These are phyloP conservation scores for Berberis thunbergii DNA, from an alignment of 164 flowering plant genomes.

Conservation along the genomic window DNA sequence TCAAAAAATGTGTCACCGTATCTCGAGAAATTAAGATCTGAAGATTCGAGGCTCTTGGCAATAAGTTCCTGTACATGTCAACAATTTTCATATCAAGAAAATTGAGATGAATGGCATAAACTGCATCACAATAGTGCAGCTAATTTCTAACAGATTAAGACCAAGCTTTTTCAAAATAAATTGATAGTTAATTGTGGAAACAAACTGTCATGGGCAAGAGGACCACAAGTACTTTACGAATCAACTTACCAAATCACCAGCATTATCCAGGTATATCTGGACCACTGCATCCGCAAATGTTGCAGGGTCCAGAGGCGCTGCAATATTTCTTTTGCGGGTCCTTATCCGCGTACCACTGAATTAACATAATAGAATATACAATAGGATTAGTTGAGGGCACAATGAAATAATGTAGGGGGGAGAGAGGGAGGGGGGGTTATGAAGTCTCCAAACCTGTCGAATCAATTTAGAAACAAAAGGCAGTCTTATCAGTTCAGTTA, in stretches of 20 bases:
- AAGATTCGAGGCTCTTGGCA: slow-evolving; percentile 75
- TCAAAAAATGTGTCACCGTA: slow-evolving; percentile 98
- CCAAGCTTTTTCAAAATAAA: too few species aligned
- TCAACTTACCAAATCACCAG: slow-evolving; percentile 88
- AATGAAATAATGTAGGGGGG: background rate
- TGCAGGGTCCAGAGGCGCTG: slow-evolving; percentile 99
- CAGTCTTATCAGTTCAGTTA: too few species aligned
- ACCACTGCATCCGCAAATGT: slow-evolving; percentile 99
- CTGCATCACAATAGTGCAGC: too few species aligned
- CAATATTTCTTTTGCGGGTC: slow-evolving; percentile 99
- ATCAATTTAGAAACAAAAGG: too few species aligned
- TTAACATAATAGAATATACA: slow-evolving; percentile 3
- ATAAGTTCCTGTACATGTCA: slow-evolving; percentile 60
- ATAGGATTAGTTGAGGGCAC: background rate
- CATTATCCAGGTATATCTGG: slow-evolving; percentile 99
- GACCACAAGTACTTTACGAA: background rate
- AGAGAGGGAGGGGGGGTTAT: background rate
- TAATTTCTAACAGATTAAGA: too few species aligned
- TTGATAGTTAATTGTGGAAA: too few species aligned
- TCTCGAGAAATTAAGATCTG: slow-evolving; percentile 91
- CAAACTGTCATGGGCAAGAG: too few species aligned
- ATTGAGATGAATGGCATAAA: too few species aligned
- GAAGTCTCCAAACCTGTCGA: too few species aligned
- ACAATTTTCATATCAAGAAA: too few species aligned
- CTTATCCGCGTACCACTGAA: slow-evolving; percentile 99